Base-by-base conservation (phyloP, 805 yeast species). In the Ogataea glucozyma region DNA sequence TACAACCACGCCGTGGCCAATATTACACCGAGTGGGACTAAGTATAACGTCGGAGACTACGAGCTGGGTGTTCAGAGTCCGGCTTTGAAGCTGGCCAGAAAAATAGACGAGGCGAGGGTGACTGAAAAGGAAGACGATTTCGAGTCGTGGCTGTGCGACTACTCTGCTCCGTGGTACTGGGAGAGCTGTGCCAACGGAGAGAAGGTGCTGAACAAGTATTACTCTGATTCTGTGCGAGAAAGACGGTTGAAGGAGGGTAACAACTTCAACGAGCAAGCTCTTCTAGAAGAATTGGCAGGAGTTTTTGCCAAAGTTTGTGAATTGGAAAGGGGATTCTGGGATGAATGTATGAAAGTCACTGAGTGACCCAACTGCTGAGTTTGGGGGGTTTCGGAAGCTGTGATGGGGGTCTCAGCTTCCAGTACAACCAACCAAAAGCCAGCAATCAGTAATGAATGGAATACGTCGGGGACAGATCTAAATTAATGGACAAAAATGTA, bases 321-420 rank as follows among this genome's bases (percentile, higher is more conserved):
- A 34, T 66, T 85, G 39, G 95, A 86, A 60, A 70, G 78, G 18
- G 71, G 67, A 17, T 86, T 86, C 57, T 86, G 95, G 95, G 73
- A 75, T 54, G 84, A 46, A 26, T 49, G 59, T 38, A 32, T 48
- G 39, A 38, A 29, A 6, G 37, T 43, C 31, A 30, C 41, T 21
- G 40, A 33, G 27, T 33, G 35, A 13, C 6, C 23, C 12, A 30
- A 22, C 13, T n/a, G 16, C 18, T 13, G 18, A 24, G 10, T 5
- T 24, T 6, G 12, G n/a, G 10, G 4, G 27, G 4, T 24, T 24
- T n/a, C n/a, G n/a, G n/a, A 29, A 11, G 9, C 13, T 11, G 16
- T 17, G 35, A 22, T 31, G 41, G 41, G 29, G 27, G 24, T 29
- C 35, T 23, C n/a, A n/a, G n/a, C n/a, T n/a, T n/a, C n/a, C n/a